Percentiles rank a stretch among this genome's conserved stretches.
Conservation (phyloP, 2,329 filamentous ascomycete genomes). For the Hymenoscyphus fraxineus region DNA sequence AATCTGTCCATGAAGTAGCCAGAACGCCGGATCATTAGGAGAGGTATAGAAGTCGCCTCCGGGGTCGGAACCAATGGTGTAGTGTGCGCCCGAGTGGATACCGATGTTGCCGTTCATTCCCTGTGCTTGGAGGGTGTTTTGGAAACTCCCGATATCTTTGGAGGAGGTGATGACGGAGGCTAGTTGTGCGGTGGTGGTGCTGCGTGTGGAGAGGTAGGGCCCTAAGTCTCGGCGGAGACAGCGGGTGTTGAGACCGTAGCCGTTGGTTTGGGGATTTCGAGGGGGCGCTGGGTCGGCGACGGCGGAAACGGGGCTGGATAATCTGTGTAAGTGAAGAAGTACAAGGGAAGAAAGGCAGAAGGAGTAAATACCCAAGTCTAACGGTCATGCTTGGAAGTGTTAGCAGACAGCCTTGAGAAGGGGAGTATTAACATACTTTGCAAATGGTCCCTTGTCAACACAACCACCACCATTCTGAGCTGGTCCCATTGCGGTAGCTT, state of each 20-base stretch:
- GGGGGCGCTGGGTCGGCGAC: conserved; percentile 29
- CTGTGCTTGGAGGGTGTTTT: conserved; percentile 41
- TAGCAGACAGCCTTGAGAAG: not conserved
- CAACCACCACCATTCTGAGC: conserved; percentile 50
- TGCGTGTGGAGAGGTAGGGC: conserved; percentile 35
- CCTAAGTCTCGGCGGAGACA: conserved; percentile 42
- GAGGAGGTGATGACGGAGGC: conserved; percentile 37
- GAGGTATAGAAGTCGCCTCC: conserved; percentile 41
- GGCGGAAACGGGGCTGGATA: conserved; percentile 20
- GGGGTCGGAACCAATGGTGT: conserved; percentile 42
- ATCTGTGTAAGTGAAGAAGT: not conserved
- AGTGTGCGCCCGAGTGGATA: conserved; percentile 40
- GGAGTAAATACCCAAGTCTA: conserved; percentile 42
- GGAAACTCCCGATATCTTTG: conserved; percentile 40
- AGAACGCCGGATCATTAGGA: conserved; percentile 43
- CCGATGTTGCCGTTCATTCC: conserved; percentile 29
- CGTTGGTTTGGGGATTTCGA: conserved; percentile 30
- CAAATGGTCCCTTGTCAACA: conserved; percentile 45
- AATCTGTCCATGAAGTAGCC: conserved; percentile 42
- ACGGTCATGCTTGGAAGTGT: conserved; percentile 32
- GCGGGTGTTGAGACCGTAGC: conserved; percentile 38
- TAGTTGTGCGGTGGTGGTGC: conserved; percentile 37
- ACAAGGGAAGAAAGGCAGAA: conserved; percentile 20
- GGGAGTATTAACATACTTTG: conserved; percentile 27
- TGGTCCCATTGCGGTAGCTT: conserved; percentile 32